Conservation (phyloP, 352 stramenopile species). For the Plasmopara halstedii region DNA sequence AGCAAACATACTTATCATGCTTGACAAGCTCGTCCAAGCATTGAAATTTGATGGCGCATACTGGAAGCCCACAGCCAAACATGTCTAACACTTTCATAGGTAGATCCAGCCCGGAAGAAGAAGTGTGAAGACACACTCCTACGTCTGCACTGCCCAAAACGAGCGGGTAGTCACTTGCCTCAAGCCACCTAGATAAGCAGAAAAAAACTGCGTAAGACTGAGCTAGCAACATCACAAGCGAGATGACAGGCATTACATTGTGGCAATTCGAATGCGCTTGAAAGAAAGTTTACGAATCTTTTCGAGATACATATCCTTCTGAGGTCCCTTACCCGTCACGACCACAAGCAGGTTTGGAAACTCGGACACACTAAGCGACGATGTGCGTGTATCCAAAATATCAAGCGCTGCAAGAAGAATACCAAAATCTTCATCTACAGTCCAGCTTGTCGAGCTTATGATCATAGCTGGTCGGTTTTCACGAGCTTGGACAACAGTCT, state of each 20-base stretch:
- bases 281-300: constrained; percentile 68
- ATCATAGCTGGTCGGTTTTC: constrained; percentile 61
- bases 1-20: constrained; percentile 82
- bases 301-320: constrained; percentile 87
- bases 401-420: constrained; percentile 92
- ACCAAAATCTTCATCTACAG: constrained; percentile 98
- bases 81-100: constrained; percentile 99
- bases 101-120: constrained; percentile 96
- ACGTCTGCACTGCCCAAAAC: constrained; percentile 93
- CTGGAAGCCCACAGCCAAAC: constrained; percentile 96
- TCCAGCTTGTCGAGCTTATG: constrained; percentile 97
- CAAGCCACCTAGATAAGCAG: constrained; percentile 82
- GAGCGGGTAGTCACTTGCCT: constrained; percentile 94
- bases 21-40: constrained; percentile 96
- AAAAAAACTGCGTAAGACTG: neutral
- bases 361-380: constrained; percentile 21
- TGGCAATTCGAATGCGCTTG: constrained; percentile 77
- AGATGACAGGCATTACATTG: no score
- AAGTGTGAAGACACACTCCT: constrained; percentile 98
- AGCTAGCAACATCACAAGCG: no score
- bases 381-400: constrained; percentile 53
- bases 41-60: constrained; percentile 93
- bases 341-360: constrained; percentile 88
- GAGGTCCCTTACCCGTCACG: constrained; percentile 97
- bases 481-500: constrained; percentile 21